A percentile compares a stretch with the other conserved stretches of the same genome.
These are phyloP conservation scores for Oenanthe sinensis DNA, from an alignment of 129 eudicot genomes.

Conservation along the genomic window DNA sequence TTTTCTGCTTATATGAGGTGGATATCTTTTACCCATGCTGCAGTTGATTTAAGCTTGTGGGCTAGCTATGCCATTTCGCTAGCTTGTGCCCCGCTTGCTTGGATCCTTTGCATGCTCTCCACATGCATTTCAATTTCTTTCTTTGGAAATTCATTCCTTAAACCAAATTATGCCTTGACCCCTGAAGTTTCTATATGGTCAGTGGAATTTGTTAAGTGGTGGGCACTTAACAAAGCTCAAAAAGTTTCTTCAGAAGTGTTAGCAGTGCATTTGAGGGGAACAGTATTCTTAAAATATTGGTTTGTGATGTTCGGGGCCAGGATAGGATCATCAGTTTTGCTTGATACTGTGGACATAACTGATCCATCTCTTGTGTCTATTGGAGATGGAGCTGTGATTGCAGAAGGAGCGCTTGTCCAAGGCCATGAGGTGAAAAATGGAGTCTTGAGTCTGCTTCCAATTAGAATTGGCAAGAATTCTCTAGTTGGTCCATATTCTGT, in stretches of 20 bases:
- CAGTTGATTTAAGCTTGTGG: conserved; percentile 16
- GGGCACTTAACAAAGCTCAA: conserved; percentile 86
- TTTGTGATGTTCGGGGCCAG: conserved; percentile 70
- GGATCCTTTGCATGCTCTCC: conserved; percentile 62
- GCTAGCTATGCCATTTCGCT: conserved; percentile 31
- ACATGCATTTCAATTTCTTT: conserved; percentile 55
- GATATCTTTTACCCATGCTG: conserved; percentile 16
- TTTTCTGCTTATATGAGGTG: conserved; percentile 35
- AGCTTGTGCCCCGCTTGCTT: conserved; percentile 59
- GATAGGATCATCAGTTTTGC: conserved; percentile 67
- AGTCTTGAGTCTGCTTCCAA: conserved; percentile 55
- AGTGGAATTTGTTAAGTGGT: conserved; percentile 66
- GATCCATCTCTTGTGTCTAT: conserved; percentile 81
- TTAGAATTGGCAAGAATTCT: conserved; percentile 60
- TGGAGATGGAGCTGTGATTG: conserved; percentile 61
- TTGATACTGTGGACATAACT: conserved; percentile 69
- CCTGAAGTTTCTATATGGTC: conserved; percentile 74
- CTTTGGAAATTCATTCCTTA: conserved; percentile 63
- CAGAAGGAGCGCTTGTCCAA: conserved; percentile 74
- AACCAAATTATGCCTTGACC: conserved; percentile 59
- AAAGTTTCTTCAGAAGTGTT: conserved; percentile 58
- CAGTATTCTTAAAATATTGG: conserved; percentile 70
- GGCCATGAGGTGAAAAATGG: conserved; percentile 81
- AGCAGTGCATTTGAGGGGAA: conserved; percentile 82
- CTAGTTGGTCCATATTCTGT: conserved; percentile 78